These are phyloP conservation scores for Mycena alexandri DNA, from an alignment of 768 basidiomycete genomes.

Conservation along the genomic window DNA sequence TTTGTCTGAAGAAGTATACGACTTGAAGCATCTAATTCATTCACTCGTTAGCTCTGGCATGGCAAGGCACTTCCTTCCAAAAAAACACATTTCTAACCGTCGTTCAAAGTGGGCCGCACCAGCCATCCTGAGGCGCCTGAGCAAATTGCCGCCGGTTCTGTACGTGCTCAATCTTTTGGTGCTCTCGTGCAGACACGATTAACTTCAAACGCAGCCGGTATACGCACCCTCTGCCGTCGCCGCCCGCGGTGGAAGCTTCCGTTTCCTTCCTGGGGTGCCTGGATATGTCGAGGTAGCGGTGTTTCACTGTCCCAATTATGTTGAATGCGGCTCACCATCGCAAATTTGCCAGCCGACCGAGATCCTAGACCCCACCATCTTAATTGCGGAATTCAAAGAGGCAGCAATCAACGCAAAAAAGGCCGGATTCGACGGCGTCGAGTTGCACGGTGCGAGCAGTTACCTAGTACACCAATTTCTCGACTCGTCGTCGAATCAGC, in stretches of 20 bases:
- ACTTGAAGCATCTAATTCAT: no score
- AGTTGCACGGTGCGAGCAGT: conserved; percentile 43
- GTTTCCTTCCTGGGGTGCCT: conserved; percentile 41
- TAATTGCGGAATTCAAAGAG: conserved; percentile 45
- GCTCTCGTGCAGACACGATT: no score
- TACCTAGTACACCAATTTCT: conserved; percentile 54
- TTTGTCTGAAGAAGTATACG: no score
- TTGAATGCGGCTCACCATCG: background rate
- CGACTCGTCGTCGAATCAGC: conserved; percentile 48
- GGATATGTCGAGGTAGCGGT: conserved; percentile 38
- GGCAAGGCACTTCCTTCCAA: no score
- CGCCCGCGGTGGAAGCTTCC: conserved; percentile 42
- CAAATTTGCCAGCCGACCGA: conserved; percentile 40
- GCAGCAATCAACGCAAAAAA: conserved; percentile 49
- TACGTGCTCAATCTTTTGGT: no score
- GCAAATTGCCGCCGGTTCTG: no score
- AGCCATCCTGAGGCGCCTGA: no score
- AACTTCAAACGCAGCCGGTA: background rate
- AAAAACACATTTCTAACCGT: no score
- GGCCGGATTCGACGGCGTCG: conserved; percentile 26
- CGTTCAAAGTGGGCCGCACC: no score
- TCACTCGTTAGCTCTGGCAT: no score
- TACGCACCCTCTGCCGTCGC: background rate
- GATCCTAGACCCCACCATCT: conserved; percentile 45
- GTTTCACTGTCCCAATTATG: background rate